Conservation (phyloP, 2,329 filamentous ascomycete genomes). For the Parafenestella ontariensis region DNA sequence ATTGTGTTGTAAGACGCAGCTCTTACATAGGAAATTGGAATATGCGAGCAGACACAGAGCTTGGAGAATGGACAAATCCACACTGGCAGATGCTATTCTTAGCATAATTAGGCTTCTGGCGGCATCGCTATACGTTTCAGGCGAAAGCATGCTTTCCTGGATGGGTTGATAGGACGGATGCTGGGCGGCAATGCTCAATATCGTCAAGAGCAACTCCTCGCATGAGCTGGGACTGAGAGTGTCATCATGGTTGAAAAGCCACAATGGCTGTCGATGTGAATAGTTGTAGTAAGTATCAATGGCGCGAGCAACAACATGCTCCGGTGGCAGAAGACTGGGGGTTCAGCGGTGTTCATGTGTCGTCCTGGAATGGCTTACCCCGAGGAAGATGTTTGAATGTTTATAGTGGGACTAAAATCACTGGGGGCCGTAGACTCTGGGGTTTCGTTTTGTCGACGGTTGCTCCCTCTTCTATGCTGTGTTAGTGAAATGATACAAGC, state of each 20-base stretch:
- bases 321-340: not conserved
- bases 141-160: not conserved
- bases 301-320: not conserved
- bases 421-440: not conserved
- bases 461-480: not conserved
- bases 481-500: not conserved
- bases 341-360: not conserved
- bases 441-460: not conserved
- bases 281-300: not conserved
- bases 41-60: not conserved
- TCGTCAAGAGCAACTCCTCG: not conserved
- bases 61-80: not conserved
- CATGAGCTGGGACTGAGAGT: not conserved
- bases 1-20: no score
- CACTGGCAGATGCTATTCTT: slow-evolving; percentile 1
- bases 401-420: not conserved
- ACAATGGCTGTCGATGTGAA: not conserved
- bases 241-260: not conserved
- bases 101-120: slow-evolving; percentile 1
- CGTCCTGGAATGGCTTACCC: not conserved
- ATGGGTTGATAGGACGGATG: not conserved
- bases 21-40: not conserved
- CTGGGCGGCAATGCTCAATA: not conserved
- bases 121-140: slow-evolving; percentile 1
- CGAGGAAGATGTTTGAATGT: not conserved